Conservation (phyloP, 2,329 filamentous ascomycete genomes). For the Epichloe sibirici region DNA sequence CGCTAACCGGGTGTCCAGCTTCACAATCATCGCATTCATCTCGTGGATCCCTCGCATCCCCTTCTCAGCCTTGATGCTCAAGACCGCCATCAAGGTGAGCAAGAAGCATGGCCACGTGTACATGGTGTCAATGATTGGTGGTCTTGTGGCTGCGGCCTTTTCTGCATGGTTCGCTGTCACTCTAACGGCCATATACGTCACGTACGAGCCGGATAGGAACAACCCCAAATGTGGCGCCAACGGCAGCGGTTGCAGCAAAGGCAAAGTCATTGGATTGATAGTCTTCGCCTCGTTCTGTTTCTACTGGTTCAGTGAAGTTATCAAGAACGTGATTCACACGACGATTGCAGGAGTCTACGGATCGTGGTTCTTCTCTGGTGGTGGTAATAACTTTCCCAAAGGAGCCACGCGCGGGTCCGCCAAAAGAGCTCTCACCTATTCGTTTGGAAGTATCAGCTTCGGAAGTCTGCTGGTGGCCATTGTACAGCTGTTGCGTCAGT, state of each 20-base stretch:
- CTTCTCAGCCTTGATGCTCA: slow-evolving; percentile 82
- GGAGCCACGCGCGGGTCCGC: slow-evolving; percentile 75
- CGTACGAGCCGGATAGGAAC: slow-evolving; percentile 54
- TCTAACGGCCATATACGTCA: slow-evolving; percentile 73
- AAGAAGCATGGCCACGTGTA: slow-evolving; percentile 80
- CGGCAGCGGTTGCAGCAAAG: slow-evolving; percentile 55
- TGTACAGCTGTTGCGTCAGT: slow-evolving; percentile 71
- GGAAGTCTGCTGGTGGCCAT: slow-evolving; percentile 79
- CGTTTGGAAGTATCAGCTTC: slow-evolving; percentile 80
- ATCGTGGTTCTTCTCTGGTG: slow-evolving; percentile 76
- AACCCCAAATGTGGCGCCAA: slow-evolving; percentile 38
- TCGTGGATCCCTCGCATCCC: slow-evolving; percentile 85
- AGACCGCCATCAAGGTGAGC: slow-evolving; percentile 73
- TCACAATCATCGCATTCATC: slow-evolving; percentile 43
- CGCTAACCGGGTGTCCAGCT: neutral
- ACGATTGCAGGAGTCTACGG: slow-evolving; percentile 83
- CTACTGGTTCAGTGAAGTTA: slow-evolving; percentile 88
- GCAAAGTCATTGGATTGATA: slow-evolving; percentile 70
- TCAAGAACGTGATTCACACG: slow-evolving; percentile 88
- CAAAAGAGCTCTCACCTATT: slow-evolving; percentile 73
- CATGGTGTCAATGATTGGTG: slow-evolving; percentile 71
- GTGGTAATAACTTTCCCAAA: slow-evolving; percentile 49
- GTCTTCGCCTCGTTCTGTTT: slow-evolving; percentile 83
- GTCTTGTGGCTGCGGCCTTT: slow-evolving; percentile 61
- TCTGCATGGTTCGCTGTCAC: slow-evolving; percentile 80